phyloP scores from a whole-genome alignment of 768 basidiomycete genomes.

The Ramaria sp. region DNA sequence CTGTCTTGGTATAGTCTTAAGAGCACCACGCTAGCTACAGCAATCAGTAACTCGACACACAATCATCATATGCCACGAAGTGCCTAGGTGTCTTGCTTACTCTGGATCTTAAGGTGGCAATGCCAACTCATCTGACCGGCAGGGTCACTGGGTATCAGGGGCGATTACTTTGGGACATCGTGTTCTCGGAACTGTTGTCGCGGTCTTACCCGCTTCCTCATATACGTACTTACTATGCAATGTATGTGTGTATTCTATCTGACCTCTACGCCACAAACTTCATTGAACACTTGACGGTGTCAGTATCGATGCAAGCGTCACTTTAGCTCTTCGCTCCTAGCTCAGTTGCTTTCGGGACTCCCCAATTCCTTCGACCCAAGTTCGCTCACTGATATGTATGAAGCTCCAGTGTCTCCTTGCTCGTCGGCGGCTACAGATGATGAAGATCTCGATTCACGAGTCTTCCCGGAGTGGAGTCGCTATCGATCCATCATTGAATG shows the following conservation, averaged over 20 bases:
- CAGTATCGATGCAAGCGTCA: no score
- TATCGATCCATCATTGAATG: constrained; percentile 36
- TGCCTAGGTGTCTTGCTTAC: not conserved
- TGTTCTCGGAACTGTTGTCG: not conserved
- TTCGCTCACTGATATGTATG: not conserved
- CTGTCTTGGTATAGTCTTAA: not conserved
- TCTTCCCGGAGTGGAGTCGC: constrained; percentile 50
- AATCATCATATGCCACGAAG: not conserved
- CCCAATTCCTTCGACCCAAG: constrained; percentile 30
- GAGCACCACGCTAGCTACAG: not conserved
- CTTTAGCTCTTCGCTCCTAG: no score
- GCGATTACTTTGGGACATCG: not conserved
- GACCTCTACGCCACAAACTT: no score
- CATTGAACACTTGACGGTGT: no score
- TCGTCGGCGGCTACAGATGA: constrained; percentile 14
- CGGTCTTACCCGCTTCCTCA: not conserved
- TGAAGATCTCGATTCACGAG: constrained; percentile 37
- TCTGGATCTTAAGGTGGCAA: not conserved
- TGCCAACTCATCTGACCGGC: not conserved
- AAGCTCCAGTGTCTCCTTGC: not conserved
- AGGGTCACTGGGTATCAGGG: not conserved
- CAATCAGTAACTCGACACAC: no score
- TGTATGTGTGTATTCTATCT: no score
- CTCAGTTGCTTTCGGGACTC: not conserved
- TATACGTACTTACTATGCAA: not conserved